Conservation (phyloP, 176 grass and related monocot genomes). For the Elymus sibiricus region DNA sequence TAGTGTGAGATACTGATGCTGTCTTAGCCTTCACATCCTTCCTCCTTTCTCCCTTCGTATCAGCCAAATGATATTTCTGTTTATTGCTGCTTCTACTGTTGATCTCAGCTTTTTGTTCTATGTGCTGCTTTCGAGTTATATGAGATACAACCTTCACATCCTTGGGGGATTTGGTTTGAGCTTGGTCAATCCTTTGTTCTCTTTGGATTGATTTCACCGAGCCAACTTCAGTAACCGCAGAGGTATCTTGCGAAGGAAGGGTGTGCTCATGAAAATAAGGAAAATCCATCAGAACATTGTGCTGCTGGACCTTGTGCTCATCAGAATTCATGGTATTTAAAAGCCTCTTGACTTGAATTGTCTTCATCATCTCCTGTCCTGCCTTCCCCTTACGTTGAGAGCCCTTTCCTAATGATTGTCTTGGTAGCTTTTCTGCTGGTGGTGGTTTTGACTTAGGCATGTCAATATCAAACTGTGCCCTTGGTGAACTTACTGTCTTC, state of each 20-base stretch:
- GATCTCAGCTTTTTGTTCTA: slow-evolving; percentile 6
- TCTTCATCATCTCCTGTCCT: slow-evolving; percentile 38
- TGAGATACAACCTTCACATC: slow-evolving; percentile 32
- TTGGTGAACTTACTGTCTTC: slow-evolving; percentile 43
- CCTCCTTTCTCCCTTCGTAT: slow-evolving; percentile 40
- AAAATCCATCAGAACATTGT: slow-evolving; percentile 10
- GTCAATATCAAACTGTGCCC: slow-evolving; percentile 66
- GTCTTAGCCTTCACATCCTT: slow-evolving; percentile 34
- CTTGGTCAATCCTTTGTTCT: slow-evolving; percentile 22
- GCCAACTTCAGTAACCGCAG: slow-evolving; percentile 8
- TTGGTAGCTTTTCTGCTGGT: slow-evolving; percentile 4
- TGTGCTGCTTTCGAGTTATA: slow-evolving; percentile 14
- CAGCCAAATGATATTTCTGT: slow-evolving; percentile 23
- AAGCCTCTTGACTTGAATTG: slow-evolving; percentile 51
- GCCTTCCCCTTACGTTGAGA: slow-evolving; percentile 22
- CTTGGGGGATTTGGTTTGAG: slow-evolving; percentile 18
- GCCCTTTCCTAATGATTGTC: neutral
- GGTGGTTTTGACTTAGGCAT: slow-evolving; percentile 59
- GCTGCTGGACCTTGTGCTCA: neutral
- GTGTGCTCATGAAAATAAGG: slow-evolving; percentile 12
- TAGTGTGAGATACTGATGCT: slow-evolving; percentile 17
- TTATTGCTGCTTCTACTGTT: slow-evolving; percentile 29
- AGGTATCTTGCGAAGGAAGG: neutral
- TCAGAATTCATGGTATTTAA: slow-evolving; percentile 35
- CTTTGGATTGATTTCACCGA: slow-evolving; percentile 29